Evolutionary conservation across 176 grass and related monocot genomes (phyloP).

Genomic region (Zea luxurians): DNA sequence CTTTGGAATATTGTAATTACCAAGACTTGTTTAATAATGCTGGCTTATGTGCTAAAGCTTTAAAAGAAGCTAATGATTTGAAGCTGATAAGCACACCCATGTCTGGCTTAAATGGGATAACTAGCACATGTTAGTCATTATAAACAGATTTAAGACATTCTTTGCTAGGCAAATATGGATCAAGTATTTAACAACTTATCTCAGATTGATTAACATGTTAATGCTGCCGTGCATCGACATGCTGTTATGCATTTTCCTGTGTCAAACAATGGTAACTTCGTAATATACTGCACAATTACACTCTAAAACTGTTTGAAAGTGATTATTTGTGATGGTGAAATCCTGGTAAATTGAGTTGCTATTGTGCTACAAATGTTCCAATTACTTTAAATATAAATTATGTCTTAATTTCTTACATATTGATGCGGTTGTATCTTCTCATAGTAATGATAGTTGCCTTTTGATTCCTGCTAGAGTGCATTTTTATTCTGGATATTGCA

Average conservation of each 20-base stretch:
- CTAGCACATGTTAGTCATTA: background rate
- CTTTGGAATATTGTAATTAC: background rate
- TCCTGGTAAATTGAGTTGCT: constrained; percentile 12
- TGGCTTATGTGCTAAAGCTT: background rate
- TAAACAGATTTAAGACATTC: background rate
- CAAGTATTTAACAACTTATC: background rate
- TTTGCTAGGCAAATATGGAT: background rate
- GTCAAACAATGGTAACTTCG: background rate
- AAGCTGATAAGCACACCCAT: background rate
- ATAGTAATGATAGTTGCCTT: background rate
- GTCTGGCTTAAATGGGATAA: background rate
- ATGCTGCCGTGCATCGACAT: background rate
- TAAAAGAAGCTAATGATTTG: background rate
- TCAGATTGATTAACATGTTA: constrained; percentile 1
- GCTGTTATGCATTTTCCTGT: background rate
- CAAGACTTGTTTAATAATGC: constrained; percentile 13
- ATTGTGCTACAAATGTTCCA: constrained; percentile 9
- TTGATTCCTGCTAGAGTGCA: background rate
- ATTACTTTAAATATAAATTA: background rate
- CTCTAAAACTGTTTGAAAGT: background rate
- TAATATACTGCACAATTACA: background rate
- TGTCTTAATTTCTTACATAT: background rate
- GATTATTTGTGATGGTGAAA: background rate
- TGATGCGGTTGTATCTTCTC: background rate
- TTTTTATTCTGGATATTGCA: background rate